These are phyloP conservation scores for Scytalidium lignicola DNA, from an alignment of 2,329 filamentous ascomycete genomes.

Conservation along the genomic window DNA sequence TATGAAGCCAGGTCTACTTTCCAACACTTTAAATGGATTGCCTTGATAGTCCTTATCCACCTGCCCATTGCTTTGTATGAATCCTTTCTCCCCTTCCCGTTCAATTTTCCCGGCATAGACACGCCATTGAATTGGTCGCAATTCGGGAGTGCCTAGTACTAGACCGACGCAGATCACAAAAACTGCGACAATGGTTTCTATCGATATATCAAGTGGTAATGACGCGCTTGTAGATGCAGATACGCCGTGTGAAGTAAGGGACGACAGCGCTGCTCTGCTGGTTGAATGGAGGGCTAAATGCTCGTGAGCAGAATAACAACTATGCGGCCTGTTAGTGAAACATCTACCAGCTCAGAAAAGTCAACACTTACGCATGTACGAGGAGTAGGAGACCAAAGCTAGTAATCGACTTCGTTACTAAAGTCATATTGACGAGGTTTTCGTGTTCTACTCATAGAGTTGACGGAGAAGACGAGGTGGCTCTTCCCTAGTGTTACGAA, in stretches of 20 bases:
- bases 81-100: constrained; percentile 60
- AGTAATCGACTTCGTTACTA: constrained; percentile 66
- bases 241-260: constrained; percentile 37
- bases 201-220: constrained; percentile 78
- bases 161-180: constrained; percentile 78
- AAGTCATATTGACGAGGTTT: constrained; percentile 50
- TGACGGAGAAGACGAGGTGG: background rate
- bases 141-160: constrained; percentile 67
- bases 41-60: constrained; percentile 65
- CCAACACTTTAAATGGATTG: constrained; percentile 75
- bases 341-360: background rate
- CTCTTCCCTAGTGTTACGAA: background rate
- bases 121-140: constrained; percentile 81
- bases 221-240: constrained; percentile 34
- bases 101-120: constrained; percentile 83
- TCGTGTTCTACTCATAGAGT: background rate
- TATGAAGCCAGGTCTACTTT: constrained; percentile 78
- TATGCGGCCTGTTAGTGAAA: constrained; percentile 32
- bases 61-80: constrained; percentile 53
- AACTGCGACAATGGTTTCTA: constrained; percentile 80
- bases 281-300: constrained; percentile 69
- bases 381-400: constrained; percentile 72
- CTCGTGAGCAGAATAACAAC: constrained; percentile 95
- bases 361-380: constrained; percentile 72
- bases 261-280: constrained; percentile 41